Evolutionary conservation across 345 rosid species (phyloP).

Genomic region (Acer campestre): DNA sequence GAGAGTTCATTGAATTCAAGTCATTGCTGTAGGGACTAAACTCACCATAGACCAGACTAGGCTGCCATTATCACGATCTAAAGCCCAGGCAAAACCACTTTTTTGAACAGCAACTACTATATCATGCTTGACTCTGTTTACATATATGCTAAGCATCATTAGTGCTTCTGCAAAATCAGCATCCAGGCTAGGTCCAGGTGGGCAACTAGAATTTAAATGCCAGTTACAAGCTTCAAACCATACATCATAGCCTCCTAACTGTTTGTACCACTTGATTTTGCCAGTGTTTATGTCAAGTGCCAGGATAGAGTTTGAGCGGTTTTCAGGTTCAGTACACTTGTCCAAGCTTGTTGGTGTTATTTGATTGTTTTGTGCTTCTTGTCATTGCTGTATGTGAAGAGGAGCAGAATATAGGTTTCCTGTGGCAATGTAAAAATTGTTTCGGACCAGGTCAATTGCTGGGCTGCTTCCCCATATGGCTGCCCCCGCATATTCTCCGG

Average conservation of each 20-base stretch:
- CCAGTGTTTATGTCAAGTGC: constrained; percentile 29
- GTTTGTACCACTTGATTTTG: constrained; percentile 23
- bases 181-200: constrained; percentile 32
- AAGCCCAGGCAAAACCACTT: constrained; percentile 41
- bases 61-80: constrained; percentile 25
- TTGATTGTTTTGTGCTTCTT: constrained; percentile 31
- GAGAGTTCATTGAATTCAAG: too few relatives aligned
- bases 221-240: constrained; percentile 33
- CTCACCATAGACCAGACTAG: constrained; percentile 32
- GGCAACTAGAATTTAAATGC: constrained; percentile 25
- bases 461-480: too few relatives aligned
- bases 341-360: constrained; percentile 17
- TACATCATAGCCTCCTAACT: constrained; percentile 36
- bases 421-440: constrained; percentile 34
- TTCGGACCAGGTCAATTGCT: constrained; percentile 28
- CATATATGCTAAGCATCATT: constrained; percentile 22
- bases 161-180: constrained; percentile 42
- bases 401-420: constrained; percentile 40
- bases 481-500: not conserved
- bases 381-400: constrained; percentile 23
- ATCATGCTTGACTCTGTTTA: constrained; percentile 19
- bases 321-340: constrained; percentile 29
- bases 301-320: constrained; percentile 27
- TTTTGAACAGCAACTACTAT: constrained; percentile 32
- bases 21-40: not conserved